Conservation (phyloP, 2,329 filamentous ascomycete genomes). For the Cordyceps cateniannulata region DNA sequence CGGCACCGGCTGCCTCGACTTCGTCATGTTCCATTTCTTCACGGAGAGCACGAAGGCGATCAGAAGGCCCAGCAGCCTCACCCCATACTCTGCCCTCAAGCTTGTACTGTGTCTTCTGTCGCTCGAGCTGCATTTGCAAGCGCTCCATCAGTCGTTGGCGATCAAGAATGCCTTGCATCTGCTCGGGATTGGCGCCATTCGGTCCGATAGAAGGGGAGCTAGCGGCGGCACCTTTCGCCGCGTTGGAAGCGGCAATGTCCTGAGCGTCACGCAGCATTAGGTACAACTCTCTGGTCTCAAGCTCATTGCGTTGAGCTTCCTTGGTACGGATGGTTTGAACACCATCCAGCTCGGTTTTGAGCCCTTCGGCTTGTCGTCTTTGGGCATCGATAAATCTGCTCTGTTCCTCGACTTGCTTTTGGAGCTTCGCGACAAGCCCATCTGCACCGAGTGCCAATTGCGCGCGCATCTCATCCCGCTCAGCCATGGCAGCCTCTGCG, state of each 20-base stretch:
- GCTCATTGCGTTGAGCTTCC: slow-evolving; percentile 87
- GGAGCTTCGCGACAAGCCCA: slow-evolving; percentile 84
- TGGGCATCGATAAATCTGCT: slow-evolving; percentile 85
- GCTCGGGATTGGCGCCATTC: slow-evolving; percentile 54
- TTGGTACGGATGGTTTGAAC: slow-evolving; percentile 80
- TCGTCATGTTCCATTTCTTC: slow-evolving; percentile 85
- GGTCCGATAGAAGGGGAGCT: slow-evolving; percentile 24
- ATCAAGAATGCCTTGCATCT: slow-evolving; percentile 88
- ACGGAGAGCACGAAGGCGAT: slow-evolving; percentile 82
- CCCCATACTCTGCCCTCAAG: slow-evolving; percentile 90
- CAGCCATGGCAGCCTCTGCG: slow-evolving; percentile 90
- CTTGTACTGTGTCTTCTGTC: slow-evolving; percentile 96
- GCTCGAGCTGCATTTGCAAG: slow-evolving; percentile 88
- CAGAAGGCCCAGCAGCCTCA: slow-evolving; percentile 75
- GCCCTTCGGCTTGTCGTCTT: slow-evolving; percentile 72
- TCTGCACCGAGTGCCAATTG: slow-evolving; percentile 88
- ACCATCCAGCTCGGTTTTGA: slow-evolving; percentile 85
- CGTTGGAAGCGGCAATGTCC: slow-evolving; percentile 86
- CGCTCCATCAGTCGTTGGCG: slow-evolving; percentile 88
- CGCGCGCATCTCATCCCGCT: slow-evolving; percentile 89
- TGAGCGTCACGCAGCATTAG: slow-evolving; percentile 97
- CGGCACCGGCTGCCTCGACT: slow-evolving; percentile 39
- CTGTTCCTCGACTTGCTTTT: slow-evolving; percentile 92
- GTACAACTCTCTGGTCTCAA: slow-evolving; percentile 94
- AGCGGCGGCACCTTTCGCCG: slow-evolving; percentile 49